These are phyloP conservation scores for Lasiosphaeriaceae sp. DNA, from an alignment of 495 filamentous ascomycete genomes.

Conservation along the genomic window DNA sequence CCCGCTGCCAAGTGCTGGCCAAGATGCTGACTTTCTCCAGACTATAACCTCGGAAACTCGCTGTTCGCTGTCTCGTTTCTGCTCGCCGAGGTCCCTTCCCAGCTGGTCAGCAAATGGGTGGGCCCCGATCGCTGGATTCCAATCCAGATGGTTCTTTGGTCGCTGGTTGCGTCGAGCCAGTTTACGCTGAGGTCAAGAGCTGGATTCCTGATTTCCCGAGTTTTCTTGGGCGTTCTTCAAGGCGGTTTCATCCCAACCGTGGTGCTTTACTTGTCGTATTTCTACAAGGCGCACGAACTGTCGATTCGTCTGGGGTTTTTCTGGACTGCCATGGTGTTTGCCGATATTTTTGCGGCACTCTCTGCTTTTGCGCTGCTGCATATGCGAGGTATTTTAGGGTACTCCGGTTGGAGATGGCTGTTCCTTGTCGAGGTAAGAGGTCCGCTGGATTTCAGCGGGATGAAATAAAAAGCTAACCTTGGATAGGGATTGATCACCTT, in stretches of 20 bases:
- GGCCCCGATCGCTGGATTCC: conserved; percentile 81
- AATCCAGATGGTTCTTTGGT: conserved; percentile 73
- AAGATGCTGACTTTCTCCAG: conserved; percentile 18
- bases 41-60: conserved; percentile 71
- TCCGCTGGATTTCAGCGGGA: no score
- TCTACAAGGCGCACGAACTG: conserved; percentile 50
- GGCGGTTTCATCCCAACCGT: conserved; percentile 57
- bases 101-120: conserved; percentile 66
- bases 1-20: not conserved
- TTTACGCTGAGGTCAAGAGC: conserved; percentile 53
- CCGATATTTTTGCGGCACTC: conserved; percentile 46
- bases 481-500: conserved; percentile 42
- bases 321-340: conserved; percentile 49
- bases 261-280: conserved; percentile 47
- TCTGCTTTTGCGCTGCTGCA: conserved; percentile 47
- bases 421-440: conserved; percentile 40
- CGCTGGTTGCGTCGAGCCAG: conserved; percentile 62
- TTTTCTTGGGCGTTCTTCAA: conserved; percentile 65
- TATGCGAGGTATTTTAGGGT: conserved; percentile 45
- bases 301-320: conserved; percentile 45
- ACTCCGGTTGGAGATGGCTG: conserved; percentile 58
- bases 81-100: conserved; percentile 67
- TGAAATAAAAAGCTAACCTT: not conserved
- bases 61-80: conserved; percentile 67
- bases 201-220: conserved; percentile 57